These are phyloP conservation scores for Plasmodium ovale DNA, from an alignment of 169 alveolate species.

Conservation along the genomic window DNA sequence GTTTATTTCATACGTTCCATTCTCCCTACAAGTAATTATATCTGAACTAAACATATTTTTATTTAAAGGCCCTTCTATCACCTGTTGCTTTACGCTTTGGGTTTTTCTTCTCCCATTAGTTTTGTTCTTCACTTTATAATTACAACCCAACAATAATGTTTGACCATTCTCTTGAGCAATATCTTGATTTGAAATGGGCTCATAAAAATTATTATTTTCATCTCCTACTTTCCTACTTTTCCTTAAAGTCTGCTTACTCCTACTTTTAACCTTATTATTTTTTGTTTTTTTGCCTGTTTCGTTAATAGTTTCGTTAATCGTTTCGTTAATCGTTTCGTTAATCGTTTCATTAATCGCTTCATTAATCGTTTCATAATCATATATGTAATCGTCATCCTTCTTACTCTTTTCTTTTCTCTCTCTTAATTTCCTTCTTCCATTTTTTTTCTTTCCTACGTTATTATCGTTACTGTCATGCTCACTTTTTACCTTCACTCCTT, in stretches of 20 bases:
- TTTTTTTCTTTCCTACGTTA: not conserved
- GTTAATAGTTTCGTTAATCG: not conserved
- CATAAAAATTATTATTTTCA: not conserved
- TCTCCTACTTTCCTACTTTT: not conserved
- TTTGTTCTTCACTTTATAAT: not conserved
- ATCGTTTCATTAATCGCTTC: not conserved
- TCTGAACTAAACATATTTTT: too few relatives aligned
- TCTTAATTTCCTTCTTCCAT: conserved; percentile 30
- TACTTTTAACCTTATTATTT: conserved; percentile 25
- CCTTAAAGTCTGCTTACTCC: not conserved
- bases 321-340: conserved; percentile 3
- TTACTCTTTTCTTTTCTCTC: conserved; percentile 21
- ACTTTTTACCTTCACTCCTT: not conserved
- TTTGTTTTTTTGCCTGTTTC: conserved; percentile 10
- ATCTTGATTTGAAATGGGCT: not conserved
- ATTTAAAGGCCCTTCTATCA: not conserved
- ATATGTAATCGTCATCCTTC: conserved; percentile 22
- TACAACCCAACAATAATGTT: not conserved
- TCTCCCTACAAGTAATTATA: not conserved
- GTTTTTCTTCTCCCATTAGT: not conserved
- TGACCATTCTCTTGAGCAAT: conserved; percentile 13
- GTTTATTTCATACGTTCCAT: too few relatives aligned
- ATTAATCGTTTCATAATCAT: conserved; percentile 15
- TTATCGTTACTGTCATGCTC: not conserved
- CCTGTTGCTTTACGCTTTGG: not conserved